Evolutionary conservation across 2,329 filamentous ascomycete genomes (phyloP), one percentile per base, ranked within the genome.

Genomic region (Neofusicoccum sp.): DNA sequence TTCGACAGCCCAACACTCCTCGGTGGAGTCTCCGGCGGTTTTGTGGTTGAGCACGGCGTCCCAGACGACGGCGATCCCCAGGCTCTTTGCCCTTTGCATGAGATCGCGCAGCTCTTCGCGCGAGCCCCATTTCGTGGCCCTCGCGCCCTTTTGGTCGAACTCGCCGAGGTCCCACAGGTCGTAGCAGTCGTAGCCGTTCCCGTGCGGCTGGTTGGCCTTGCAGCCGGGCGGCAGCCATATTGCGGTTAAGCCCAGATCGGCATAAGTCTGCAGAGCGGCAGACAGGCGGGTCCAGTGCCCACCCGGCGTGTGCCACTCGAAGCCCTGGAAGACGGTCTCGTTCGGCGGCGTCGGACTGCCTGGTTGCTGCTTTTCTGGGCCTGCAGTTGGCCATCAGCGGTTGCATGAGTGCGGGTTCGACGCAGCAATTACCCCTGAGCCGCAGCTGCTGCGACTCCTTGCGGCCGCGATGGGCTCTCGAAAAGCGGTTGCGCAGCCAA

Each of bases 21-120:
- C 88, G 20, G 81, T 85, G 56, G 79, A 78, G 69, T 90, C 88
- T 5, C 86, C 88, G 3, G 83, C 87, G 2, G 87, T 86, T 70
- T 88, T 89, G 70, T 90, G 88, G 66, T 90, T 91, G 47, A 90
- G 75, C 4, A 91, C 87, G 2, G 86, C 85, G 70, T 90, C 88
- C 80, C 87, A 90, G 64, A 88, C 81, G 0, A 89, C 67, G 0
- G 81, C 80, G 9, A 90, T 77, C 0, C 81, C 82, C 28, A 80
- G 65, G 41, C 80, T 73, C 56, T 81, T 77, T 0, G 86, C 86
- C 12, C 75, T 72, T n/a, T 78, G 71, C 2, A 78, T 74, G 48
- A 91, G 71, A n/a, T 78, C 75, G 3, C 82, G 65, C n/a, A 91
- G 75, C 59, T 90, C 86, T 48, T 84, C 80, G 67, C 84, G 85